A percentile compares a stretch with the other conserved stretches of the same genome.
Evolutionary conservation across 208 protist genomes (phyloP).

Genomic region (Balamuthia mandrillaris): DNA sequence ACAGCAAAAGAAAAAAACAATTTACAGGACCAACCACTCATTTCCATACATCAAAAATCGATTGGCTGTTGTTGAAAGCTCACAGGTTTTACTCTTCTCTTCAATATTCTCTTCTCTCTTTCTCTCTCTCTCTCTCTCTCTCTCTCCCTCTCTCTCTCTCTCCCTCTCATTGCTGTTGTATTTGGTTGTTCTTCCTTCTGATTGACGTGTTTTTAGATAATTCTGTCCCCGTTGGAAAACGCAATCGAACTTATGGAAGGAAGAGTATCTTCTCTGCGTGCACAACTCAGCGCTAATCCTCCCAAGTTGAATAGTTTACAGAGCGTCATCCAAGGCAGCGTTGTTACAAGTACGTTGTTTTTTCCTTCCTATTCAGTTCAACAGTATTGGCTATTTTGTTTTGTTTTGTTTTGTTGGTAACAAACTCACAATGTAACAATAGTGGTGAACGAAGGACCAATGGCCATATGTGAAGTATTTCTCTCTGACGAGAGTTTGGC

Average conservation of each 20-base stretch:
- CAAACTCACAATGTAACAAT: neutral
- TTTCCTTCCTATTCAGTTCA: neutral
- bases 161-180: neutral
- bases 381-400: neutral
- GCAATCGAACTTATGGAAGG: constrained; percentile 28
- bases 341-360: constrained; percentile 5
- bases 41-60: constrained; percentile 13
- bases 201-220: neutral
- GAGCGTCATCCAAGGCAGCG: constrained; percentile 30
- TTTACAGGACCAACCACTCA: neutral
- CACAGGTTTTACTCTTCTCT: neutral
- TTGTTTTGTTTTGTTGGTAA: neutral
- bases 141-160: neutral
- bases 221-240: constrained; percentile 23
- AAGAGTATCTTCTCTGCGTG: neutral
- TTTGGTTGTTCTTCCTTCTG: neutral
- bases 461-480: constrained; percentile 25
- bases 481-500: no score
- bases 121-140: neutral
- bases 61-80: neutral
- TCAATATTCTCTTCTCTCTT: neutral
- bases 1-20: constrained; percentile 24
- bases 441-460: constrained; percentile 37
- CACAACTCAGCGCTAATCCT: constrained; percentile 15
- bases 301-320: constrained; percentile 4